Percentiles rank a stretch among this genome's conserved stretches.
Evolutionary conservation across 306 rosid species (phyloP).

Genomic region (Rosa rugosa): DNA sequence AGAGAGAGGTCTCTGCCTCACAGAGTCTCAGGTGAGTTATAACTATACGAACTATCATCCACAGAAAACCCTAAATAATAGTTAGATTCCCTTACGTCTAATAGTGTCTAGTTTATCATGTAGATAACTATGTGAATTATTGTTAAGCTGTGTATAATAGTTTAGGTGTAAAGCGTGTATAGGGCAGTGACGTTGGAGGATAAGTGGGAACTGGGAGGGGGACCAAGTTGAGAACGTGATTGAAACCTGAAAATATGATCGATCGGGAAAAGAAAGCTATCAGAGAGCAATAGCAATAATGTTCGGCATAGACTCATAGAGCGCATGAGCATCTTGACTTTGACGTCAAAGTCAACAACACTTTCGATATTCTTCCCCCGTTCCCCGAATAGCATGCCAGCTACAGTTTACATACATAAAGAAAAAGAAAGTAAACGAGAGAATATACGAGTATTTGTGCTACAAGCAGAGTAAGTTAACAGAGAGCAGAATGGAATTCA

Average conservation of each 20-base stretch:
- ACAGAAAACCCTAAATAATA: neutral
- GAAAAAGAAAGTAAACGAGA: neutral
- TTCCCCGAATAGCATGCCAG: neutral
- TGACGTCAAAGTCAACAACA: too few relatives aligned
- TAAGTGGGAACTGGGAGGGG: too few relatives aligned
- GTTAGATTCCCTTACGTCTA: neutral
- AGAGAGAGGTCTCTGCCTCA: neutral
- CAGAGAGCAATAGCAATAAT: neutral
- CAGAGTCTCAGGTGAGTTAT: neutral
- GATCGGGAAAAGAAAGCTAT: neutral
- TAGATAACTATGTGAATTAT: neutral
- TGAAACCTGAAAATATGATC: neutral
- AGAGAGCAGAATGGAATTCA: neutral
- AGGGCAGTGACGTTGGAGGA: neutral
- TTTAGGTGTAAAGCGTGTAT: neutral
- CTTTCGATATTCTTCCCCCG: neutral
- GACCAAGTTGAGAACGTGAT: slow-evolving; percentile 20
- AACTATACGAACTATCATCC: neutral
- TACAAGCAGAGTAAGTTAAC: neutral
- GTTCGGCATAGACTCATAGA: too few relatives aligned
- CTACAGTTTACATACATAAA: neutral
- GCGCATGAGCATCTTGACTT: too few relatives aligned
- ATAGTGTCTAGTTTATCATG: neutral
- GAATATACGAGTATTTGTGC: neutral
- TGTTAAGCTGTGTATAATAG: neutral